These are phyloP conservation scores for Fraxinus velutina DNA, from an alignment of 305 asterid species.

Conservation along the genomic window DNA sequence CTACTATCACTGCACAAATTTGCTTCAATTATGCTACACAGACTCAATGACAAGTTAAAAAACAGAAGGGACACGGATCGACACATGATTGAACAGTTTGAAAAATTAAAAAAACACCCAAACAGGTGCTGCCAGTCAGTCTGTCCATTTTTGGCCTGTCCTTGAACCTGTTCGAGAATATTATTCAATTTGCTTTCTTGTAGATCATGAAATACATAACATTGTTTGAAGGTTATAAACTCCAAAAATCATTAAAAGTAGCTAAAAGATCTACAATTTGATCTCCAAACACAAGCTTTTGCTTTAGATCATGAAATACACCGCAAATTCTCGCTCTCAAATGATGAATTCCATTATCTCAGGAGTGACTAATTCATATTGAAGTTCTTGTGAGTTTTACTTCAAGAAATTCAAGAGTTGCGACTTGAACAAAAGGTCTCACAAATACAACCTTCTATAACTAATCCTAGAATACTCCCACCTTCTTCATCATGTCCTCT, in stretches of 20 bases:
- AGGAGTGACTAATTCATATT: background rate
- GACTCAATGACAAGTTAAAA: too few relatives aligned
- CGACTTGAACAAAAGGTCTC: background rate
- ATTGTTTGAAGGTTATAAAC: background rate
- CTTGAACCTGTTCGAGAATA: too few relatives aligned
- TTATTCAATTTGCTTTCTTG: background rate
- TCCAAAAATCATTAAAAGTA: background rate
- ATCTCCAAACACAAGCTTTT: background rate
- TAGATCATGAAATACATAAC: background rate
- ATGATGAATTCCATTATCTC: background rate
- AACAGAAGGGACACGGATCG: too few relatives aligned
- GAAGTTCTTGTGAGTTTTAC: background rate
- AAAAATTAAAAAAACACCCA: too few relatives aligned
- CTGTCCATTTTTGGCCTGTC: too few relatives aligned
- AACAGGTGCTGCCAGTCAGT: too few relatives aligned
- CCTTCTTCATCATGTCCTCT: too few relatives aligned
- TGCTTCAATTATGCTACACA: background rate
- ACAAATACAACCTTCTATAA: background rate
- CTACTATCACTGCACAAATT: slow-evolving; percentile 53
- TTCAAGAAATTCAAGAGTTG: background rate
- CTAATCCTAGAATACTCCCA: background rate
- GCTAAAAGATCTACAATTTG: background rate
- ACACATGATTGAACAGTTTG: too few relatives aligned
- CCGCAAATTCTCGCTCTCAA: background rate
- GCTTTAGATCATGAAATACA: background rate